Percentiles rank a stretch among this genome's conserved stretches.
phyloP scores from a whole-genome alignment of 169 alveolate genomes.

The Eimeria mitis region DNA sequence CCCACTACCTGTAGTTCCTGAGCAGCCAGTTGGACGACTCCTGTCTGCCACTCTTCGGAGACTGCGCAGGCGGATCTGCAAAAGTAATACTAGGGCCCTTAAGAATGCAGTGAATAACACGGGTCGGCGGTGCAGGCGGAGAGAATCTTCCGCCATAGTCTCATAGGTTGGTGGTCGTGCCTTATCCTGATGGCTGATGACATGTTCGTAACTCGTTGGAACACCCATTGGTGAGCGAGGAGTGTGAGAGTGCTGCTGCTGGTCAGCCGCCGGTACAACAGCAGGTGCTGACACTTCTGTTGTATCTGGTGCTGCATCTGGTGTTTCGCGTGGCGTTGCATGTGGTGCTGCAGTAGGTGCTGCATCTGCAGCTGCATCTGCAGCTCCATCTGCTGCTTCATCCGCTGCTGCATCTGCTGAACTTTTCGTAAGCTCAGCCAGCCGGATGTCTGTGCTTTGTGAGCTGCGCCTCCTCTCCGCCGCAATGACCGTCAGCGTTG shows the following conservation, averaged over 20 bases:
- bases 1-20: neutral
- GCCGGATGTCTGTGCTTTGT: neutral
- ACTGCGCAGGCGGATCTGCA: slow-evolving; percentile 39
- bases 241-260: neutral
- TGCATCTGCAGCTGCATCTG: neutral
- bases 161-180: neutral
- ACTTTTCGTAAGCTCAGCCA: neutral
- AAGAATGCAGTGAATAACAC: slow-evolving; percentile 43
- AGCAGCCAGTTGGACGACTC: neutral
- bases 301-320: slow-evolving; percentile 1
- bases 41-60: neutral
- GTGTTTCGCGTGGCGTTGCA: neutral
- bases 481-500: slow-evolving; percentile 26
- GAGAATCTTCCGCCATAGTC: slow-evolving; percentile 26
- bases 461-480: slow-evolving; percentile 42
- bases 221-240: neutral
- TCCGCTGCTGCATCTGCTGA: neutral
- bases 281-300: too few species aligned
- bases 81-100: slow-evolving; percentile 30
- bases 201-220: neutral
- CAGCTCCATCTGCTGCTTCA: neutral
- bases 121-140: slow-evolving; percentile 51
- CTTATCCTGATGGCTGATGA: neutral
- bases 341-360: neutral
- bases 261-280: neutral